Percentiles rank a stretch among this genome's conserved stretches.
phyloP scores from a whole-genome alignment of 1,284 basidiomycete species.

The Cerioporus squamosus region DNA sequence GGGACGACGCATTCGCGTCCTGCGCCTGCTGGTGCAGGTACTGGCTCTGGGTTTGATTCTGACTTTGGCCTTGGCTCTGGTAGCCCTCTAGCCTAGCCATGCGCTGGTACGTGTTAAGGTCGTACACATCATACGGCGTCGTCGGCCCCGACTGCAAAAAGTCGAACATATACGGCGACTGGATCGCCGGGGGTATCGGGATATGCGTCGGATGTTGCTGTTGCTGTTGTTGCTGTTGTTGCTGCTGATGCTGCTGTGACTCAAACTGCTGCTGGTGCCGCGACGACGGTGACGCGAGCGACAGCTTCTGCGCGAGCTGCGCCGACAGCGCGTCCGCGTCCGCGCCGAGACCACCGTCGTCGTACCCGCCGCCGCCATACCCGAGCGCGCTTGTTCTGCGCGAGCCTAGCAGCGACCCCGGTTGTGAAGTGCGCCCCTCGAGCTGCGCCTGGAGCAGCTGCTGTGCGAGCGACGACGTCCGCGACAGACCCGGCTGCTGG shows the following conservation, averaged over 20 bases:
- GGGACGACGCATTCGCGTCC: background rate
- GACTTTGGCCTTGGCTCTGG: background rate
- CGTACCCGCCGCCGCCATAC: constrained; percentile 9
- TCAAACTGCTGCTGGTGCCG: constrained; percentile 11
- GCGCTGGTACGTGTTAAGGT: constrained; percentile 22
- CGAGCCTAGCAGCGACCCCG: constrained; percentile 9
- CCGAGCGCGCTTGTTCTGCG: constrained; percentile 7
- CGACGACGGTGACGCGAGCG: constrained; percentile 5
- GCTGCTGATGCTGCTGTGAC: background rate
- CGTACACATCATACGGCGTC: constrained; percentile 46
- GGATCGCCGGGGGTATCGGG: constrained; percentile 32
- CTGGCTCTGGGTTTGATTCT: background rate
- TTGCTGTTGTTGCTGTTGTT: constrained; percentile 5
- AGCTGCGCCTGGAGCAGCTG: constrained; percentile 22
- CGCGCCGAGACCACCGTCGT: no score
- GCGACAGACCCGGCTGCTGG: constrained; percentile 9
- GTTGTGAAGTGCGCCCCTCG: constrained; percentile 9
- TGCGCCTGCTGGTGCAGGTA: background rate
- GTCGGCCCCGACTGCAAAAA: constrained; percentile 42
- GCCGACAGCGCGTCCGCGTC: constrained; percentile 8
- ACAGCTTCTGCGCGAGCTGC: constrained; percentile 19
- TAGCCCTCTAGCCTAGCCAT: constrained; percentile 3
- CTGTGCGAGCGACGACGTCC: constrained; percentile 25
- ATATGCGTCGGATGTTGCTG: constrained; percentile 33
- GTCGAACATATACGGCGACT: constrained; percentile 35